Percentiles rank a stretch among this genome's conserved stretches.
Evolutionary conservation across 257 asterid genomes (phyloP).

Genomic region (Leptodermis oblonga): DNA sequence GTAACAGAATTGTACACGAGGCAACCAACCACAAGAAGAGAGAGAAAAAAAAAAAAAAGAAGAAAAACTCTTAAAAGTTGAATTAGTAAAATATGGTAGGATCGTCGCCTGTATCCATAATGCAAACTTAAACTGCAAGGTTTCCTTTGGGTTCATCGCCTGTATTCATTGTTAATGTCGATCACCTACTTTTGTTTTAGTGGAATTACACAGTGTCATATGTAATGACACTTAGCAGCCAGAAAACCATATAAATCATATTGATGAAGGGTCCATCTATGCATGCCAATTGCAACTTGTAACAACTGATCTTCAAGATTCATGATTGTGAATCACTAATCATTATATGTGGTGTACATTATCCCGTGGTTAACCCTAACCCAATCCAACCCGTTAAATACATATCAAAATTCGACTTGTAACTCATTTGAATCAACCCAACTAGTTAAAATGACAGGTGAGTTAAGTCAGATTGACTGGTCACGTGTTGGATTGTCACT

Average conservation of each 20-base stretch:
- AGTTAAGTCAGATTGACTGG: no score
- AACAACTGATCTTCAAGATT: not conserved
- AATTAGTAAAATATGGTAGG: not conserved
- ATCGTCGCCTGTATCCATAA: not conserved
- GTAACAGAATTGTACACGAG: no score
- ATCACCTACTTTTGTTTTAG: not conserved
- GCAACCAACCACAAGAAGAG: constrained; percentile 9
- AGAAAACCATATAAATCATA: constrained; percentile 8
- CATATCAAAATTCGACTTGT: no score
- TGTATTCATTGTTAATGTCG: not conserved
- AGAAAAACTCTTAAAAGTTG: no score
- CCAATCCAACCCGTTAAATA: no score
- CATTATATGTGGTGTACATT: not conserved
- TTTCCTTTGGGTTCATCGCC: constrained; percentile 12
- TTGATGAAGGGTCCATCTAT: not conserved
- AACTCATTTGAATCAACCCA: no score
- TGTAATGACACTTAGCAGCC: not conserved
- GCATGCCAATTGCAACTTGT: not conserved
- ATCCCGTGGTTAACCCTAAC: no score
- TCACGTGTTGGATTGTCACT: no score
- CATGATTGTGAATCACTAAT: not conserved
- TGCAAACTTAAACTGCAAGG: constrained; percentile 25
- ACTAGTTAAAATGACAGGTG: no score
- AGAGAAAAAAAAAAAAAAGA: no score
- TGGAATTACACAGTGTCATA: constrained; percentile 4